These are phyloP conservation scores for Xerocomus brunneocitrinus DNA, from an alignment of 768 basidiomycete genomes.

Conservation along the genomic window DNA sequence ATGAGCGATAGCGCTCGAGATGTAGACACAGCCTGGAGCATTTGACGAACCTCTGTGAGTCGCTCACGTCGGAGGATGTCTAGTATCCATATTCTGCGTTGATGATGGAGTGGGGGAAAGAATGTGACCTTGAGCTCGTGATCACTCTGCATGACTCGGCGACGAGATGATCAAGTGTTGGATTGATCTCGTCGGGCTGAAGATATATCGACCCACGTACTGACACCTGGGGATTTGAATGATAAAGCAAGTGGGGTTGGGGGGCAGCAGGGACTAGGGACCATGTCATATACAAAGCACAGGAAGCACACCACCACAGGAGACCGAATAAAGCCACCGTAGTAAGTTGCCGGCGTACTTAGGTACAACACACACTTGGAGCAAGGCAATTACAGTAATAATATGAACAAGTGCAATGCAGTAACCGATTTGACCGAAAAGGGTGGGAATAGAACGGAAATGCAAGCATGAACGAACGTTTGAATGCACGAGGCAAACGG, in stretches of 20 bases:
- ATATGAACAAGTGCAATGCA: slow-evolving; percentile 6
- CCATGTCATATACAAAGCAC: slow-evolving; percentile 4
- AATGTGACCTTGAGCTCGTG: slow-evolving; percentile 50
- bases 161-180: neutral
- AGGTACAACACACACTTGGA: neutral
- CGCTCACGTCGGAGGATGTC: slow-evolving; percentile 54
- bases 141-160: slow-evolving; percentile 16
- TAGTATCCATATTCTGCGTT: slow-evolving; percentile 69
- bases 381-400: slow-evolving; percentile 5
- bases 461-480: slow-evolving; percentile 2
- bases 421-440: neutral
- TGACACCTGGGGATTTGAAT: neutral
- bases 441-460: slow-evolving; percentile 1
- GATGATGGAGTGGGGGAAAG: slow-evolving; percentile 61
- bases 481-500: neutral
- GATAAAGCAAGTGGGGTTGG: neutral
- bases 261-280: neutral
- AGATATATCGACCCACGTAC: neutral
- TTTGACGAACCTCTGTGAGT: slow-evolving; percentile 44
- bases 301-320: slow-evolving; percentile 15
- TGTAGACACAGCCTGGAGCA: neutral
- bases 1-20: neutral
- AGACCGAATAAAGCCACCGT: slow-evolving; percentile 19
- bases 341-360: neutral
- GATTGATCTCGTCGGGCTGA: slow-evolving; percentile 1